Base-by-base conservation (phyloP, 2,329 filamentous ascomycete genomes). In the Periconia macrospinosa region DNA sequence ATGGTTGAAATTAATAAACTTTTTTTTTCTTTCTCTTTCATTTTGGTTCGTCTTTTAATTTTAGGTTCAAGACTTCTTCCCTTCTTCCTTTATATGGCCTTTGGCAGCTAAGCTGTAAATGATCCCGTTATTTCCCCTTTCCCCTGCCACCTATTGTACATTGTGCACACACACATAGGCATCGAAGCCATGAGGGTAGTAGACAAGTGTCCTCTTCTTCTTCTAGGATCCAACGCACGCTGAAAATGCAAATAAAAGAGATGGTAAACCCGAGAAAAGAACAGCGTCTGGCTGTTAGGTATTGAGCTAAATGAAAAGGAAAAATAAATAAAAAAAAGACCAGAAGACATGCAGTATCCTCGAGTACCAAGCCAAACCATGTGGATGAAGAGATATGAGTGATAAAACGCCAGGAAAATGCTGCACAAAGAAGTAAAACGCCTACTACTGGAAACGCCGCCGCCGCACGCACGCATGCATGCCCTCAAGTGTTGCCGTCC, bases 391-490 rank as follows among this genome's bases (percentile, higher is more conserved):
- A 18, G 23, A 27, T 27, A 8, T 27, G 23, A 27, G 23, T 27
- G 23, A 27, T 13, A 18, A 41, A 47, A 55, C 53, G 53, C 53
- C 53, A 19, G 47, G 41, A 49, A 42, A 44, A 52, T 47, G 50
- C 49, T 54, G 45, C 43, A 54, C 13, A 23, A 58, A 56, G 57
- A 56, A 54, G 41, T 10, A 52, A 45, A 65, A 67, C 63, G 60
- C 62, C 63, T 20, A 27, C 27, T 8, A 41, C 42, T 50, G 27
- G 33, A 37, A 37, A 37, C 33, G 33, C 33, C 33, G 33, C 11
- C 33, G 33, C 33, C 33, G 33, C 33, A 6, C 33, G 11, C 15
- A 10, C 11, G 33, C 11, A 37, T 7, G 30, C 8, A 33, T 8
- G 30, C 7, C n/a, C 23, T 3, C 42, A 17, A 41, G 37, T 49